Evolutionary conservation across 768 basidiomycete genomes (phyloP).

Genomic region (Sutorius australiensis): DNA sequence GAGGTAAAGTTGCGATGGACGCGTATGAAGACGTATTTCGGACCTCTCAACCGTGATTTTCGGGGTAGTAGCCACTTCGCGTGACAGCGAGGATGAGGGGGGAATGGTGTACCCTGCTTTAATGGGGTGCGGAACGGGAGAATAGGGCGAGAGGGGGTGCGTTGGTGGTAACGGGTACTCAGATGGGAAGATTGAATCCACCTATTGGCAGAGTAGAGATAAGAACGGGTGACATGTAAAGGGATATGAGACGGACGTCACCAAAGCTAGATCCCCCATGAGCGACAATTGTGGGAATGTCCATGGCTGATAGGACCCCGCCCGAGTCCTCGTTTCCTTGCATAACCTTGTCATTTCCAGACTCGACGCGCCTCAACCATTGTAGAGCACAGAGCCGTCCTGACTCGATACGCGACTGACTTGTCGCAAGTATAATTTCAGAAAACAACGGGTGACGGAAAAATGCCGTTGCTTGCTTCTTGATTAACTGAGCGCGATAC

Average conservation of each 20-base stretch:
- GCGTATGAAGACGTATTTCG: constrained; percentile 34
- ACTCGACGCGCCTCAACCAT: constrained; percentile 19
- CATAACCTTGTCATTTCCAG: too few relatives aligned
- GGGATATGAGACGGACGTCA: constrained; percentile 13
- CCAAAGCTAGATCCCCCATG: constrained; percentile 28
- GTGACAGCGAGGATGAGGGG: background rate
- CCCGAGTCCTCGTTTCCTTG: background rate
- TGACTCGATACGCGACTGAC: constrained; percentile 6
- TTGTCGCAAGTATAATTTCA: constrained; percentile 32
- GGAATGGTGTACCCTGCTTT: constrained; percentile 8
- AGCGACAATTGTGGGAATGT: constrained; percentile 11
- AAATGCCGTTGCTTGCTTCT: constrained; percentile 33
- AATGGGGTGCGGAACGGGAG: constrained; percentile 8
- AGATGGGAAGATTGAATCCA: constrained; percentile 32
- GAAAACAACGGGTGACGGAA: constrained; percentile 45
- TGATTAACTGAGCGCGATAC: constrained; percentile 37
- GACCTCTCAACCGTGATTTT: constrained; percentile 10
- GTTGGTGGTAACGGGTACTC: constrained; percentile 34
- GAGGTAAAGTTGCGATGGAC: constrained; percentile 44
- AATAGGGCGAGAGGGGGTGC: constrained; percentile 22
- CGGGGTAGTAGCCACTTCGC: background rate
- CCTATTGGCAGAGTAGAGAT: constrained; percentile 17
- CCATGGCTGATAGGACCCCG: background rate
- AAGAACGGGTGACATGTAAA: background rate
- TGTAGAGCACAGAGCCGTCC: constrained; percentile 16